phyloP scores from a whole-genome alignment of 805 yeast genomes.

The Huiozyma naganishii region DNA sequence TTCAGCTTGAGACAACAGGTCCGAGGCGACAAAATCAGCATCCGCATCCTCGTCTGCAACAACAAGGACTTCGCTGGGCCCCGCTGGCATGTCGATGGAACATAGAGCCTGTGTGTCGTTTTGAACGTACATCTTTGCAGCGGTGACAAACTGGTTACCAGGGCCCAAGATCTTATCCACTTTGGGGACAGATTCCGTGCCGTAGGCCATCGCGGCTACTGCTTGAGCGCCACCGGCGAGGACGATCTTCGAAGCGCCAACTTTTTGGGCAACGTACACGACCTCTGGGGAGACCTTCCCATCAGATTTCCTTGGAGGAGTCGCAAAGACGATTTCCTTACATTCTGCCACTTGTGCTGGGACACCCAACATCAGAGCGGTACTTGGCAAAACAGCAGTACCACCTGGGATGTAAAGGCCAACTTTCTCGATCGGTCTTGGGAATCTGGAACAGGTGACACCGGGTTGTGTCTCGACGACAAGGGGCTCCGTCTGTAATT shows the following conservation, averaged over 20 bases:
- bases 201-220: conserved; percentile 97
- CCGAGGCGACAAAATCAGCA: conserved; percentile 95
- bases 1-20: conserved; percentile 93
- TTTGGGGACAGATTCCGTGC: conserved; percentile 84
- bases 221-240: conserved; percentile 99
- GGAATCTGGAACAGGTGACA: conserved; percentile 85
- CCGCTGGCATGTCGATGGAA: conserved; percentile 99
- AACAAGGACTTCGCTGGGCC: conserved; percentile 97
- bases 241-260: conserved; percentile 83
- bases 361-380: conserved; percentile 95
- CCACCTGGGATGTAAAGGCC: conserved; percentile 99
- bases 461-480: conserved; percentile 91
- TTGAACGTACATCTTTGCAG: conserved; percentile 95
- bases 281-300: conserved; percentile 95
- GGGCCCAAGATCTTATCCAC: conserved; percentile 97
- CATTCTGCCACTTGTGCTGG: conserved; percentile 98
- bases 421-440: conserved; percentile 88
- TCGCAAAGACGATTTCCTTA: conserved; percentile 79
- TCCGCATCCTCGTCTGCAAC: conserved; percentile 81
- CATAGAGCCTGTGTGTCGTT: conserved; percentile 92
- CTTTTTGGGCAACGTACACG: conserved; percentile 91
- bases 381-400: conserved; percentile 94
- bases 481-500: conserved; percentile 60
- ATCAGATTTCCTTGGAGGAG: conserved; percentile 82
- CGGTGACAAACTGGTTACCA: conserved; percentile 98